phyloP scores from a whole-genome alignment of 2,329 filamentous ascomycete genomes.

The Cordyceps fumosorosea region DNA sequence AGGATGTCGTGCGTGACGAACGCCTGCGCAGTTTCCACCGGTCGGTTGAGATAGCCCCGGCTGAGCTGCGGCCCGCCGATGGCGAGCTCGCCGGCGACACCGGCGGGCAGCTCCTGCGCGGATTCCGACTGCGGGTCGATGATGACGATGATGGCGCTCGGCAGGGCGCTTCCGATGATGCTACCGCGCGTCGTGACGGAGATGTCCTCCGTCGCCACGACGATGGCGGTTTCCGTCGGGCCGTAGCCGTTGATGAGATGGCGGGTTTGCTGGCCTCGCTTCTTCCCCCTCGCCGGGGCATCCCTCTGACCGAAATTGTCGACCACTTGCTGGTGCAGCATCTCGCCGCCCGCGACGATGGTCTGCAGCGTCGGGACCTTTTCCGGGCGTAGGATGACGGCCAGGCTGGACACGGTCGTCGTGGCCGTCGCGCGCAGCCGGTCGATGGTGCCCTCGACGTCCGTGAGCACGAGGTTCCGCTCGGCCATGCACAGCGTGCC shows the following conservation, averaged over 20 bases:
- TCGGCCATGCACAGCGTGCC: constrained; percentile 8
- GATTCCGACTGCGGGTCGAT: not conserved
- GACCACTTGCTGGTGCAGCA: constrained; percentile 6
- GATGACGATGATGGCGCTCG: not conserved
- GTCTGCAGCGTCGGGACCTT: not conserved
- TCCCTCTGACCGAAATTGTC: not conserved
- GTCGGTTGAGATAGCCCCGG: constrained; percentile 7
- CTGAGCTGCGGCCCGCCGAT: constrained; percentile 16
- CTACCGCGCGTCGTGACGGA: not conserved
- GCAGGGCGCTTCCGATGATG: not conserved
- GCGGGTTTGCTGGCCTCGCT: not conserved
- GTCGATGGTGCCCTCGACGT: constrained; percentile 1
- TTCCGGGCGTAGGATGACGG: not conserved
- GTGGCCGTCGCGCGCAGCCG: constrained; percentile 5
- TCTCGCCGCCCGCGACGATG: constrained; percentile 1
- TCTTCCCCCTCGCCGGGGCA: not conserved
- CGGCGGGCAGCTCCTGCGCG: not conserved
- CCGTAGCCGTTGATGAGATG: constrained; percentile 7
- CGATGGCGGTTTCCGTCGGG: constrained; percentile 1
- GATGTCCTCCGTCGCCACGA: not conserved
- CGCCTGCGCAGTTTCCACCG: not conserved
- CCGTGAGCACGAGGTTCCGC: constrained; percentile 4
- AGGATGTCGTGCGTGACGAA: not conserved
- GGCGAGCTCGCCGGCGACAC: constrained; percentile 17
- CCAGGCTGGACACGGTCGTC: constrained; percentile 5